A percentile compares a stretch with the other conserved stretches of the same genome.
Conservation (phyloP, 2,329 filamentous ascomycete genomes). For the Davidsoniella neocaledoniae region DNA sequence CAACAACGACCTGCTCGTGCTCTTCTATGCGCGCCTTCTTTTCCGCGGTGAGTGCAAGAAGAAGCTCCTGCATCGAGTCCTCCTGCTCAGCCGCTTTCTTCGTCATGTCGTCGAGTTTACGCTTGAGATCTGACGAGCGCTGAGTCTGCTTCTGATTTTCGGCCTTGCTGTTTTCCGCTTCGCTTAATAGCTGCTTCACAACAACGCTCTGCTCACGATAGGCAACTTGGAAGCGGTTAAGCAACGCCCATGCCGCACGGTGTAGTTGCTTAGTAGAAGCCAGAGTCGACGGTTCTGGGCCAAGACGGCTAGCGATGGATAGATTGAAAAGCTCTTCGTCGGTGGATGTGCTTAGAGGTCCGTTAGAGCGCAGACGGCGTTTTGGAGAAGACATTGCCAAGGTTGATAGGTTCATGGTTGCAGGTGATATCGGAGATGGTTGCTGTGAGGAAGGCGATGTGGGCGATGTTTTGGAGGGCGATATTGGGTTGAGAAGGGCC, state of each 20-base stretch:
- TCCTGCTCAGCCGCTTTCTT: slow-evolving; percentile 37
- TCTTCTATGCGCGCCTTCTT: slow-evolving; percentile 29
- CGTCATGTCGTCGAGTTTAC: slow-evolving; percentile 44
- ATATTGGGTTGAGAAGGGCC: slow-evolving; percentile 13
- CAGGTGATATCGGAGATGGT: slow-evolving; percentile 25
- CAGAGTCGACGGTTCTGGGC: slow-evolving; percentile 6
- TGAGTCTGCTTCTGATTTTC: slow-evolving; percentile 35
- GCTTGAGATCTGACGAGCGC: slow-evolving; percentile 35
- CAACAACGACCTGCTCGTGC: slow-evolving; percentile 13
- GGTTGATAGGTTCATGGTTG: slow-evolving; percentile 29
- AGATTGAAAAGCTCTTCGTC: slow-evolving; percentile 39
- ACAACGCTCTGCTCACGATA: slow-evolving; percentile 36
- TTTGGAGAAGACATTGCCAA: slow-evolving; percentile 9
- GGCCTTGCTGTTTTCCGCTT: slow-evolving; percentile 36
- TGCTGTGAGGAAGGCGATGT: slow-evolving; percentile 16
- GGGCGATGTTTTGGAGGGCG: slow-evolving; percentile 2
- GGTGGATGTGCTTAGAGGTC: slow-evolving; percentile 14
- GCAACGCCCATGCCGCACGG: slow-evolving; percentile 34
- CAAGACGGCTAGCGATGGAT: slow-evolving; percentile 37
- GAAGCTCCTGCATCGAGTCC: slow-evolving; percentile 29
- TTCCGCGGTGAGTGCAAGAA: slow-evolving; percentile 35
- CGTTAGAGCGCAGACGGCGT: background rate
- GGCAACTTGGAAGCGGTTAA: slow-evolving; percentile 39
- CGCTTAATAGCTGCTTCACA: slow-evolving; percentile 33
- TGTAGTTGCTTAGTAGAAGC: slow-evolving; percentile 10